Evolutionary conservation across 1,284 basidiomycete species (phyloP).

Genomic region (Ceratobasidium sp.): DNA sequence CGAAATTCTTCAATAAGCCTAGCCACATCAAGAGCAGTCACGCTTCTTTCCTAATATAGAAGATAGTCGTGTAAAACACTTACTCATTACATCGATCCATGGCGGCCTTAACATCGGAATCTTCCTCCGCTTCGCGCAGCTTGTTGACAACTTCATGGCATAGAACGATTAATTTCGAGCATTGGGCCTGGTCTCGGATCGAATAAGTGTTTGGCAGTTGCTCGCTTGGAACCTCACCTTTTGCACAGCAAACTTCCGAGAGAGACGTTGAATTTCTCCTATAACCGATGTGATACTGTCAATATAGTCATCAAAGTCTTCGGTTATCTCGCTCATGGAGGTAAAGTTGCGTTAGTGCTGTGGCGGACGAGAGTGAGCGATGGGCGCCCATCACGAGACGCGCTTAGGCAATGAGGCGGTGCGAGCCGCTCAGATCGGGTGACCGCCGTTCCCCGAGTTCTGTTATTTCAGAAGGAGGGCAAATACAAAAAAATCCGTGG

Average conservation of each 20-base stretch:
- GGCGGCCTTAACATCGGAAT: neutral
- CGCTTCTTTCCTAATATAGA: neutral
- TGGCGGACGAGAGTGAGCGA: slow-evolving; percentile 5
- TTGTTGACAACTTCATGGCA: slow-evolving; percentile 29
- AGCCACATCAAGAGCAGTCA: neutral
- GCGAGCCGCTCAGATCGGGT: neutral
- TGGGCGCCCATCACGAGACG: slow-evolving; percentile 5
- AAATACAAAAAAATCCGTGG: neutral
- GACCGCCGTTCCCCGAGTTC: neutral
- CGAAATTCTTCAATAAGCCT: neutral
- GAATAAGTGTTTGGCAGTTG: neutral
- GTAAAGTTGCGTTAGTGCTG: neutral
- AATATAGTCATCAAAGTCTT: slow-evolving; percentile 24
- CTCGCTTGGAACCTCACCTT: neutral
- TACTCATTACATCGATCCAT: neutral
- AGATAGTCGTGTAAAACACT: neutral
- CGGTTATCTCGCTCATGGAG: neutral
- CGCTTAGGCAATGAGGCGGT: neutral
- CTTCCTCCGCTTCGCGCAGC: slow-evolving; percentile 20
- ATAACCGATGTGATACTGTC: slow-evolving; percentile 9
- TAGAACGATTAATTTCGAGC: slow-evolving; percentile 6
- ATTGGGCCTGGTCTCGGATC: slow-evolving; percentile 4
- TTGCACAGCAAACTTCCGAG: slow-evolving; percentile 17
- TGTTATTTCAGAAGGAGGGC: neutral
- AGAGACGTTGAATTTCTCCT: slow-evolving; percentile 8